Base-by-base conservation (phyloP, 805 yeast species). In the Blastobotrys terrestris region DNA sequence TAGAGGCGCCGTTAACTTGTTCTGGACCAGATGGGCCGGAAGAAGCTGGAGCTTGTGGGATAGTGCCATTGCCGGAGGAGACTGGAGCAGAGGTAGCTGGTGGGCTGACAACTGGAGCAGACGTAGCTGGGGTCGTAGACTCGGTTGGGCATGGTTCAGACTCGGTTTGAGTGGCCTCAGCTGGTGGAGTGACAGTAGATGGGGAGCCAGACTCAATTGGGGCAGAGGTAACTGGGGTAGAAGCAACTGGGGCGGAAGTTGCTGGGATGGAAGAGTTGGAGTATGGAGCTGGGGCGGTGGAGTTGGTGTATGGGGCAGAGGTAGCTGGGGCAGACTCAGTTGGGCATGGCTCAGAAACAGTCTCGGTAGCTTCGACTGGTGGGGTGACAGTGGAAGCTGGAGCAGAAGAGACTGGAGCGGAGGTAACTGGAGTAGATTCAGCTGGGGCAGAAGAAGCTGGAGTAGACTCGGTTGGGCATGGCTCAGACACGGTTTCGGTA, bases 361-460 rank as follows among this genome's bases (percentile, higher is more conserved):
- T 26, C 14, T 11, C 50, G 39, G 45, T 40, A 18, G 49, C 31
- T n/a, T n/a, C 20, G 18, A 43, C 49, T 46, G 49, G 49, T 40
- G 44, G 44, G 45, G 18, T n/a, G 6, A 15, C 43, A 26, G 48
- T 44, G 20, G 48, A 21, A 42, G 47, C 47, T 21, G 52, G 40
- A 16, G 43, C 40, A 31, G 53, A 41, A 15, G 43, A 39, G 4
- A 15, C 50, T 40, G 51, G 20, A 47, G 44, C 31, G 7, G 50
- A 15, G 42, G 22, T 15, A 47, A 44, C 42, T 15, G 41, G 50
- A 14, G 39, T 20, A 44, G 42, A 14, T 16, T 39, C 19, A 3
- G 13, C 45, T 41, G 51, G 52, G 31, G 46, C 50, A 44, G 46
- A 20, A 22, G 45, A 20, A 11, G 48, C 52, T 13, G 51, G 44